Conservation (phyloP, 225 moss, liverwort and hornwort genomes). For the Marchantia polymorpha region DNA sequence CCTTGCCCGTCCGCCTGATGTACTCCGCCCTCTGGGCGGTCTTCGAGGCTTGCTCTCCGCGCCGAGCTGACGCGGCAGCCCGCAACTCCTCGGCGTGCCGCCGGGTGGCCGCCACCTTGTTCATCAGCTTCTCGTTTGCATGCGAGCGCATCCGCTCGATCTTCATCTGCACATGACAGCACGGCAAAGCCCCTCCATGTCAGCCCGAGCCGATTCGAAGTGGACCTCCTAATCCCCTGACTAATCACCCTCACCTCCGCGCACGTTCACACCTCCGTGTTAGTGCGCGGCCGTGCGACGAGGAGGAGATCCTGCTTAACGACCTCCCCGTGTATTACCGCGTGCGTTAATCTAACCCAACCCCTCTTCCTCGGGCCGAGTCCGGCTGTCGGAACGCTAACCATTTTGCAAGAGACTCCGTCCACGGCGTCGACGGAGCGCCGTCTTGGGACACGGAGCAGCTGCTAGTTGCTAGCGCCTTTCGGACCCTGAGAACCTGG, state of each 20-base stretch:
- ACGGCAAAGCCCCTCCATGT: not conserved
- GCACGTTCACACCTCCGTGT: not conserved
- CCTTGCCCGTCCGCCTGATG: slow-evolving; percentile 77
- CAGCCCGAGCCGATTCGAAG: not conserved
- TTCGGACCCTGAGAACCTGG: no score
- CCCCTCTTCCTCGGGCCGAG: not conserved
- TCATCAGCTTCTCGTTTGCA: slow-evolving; percentile 74
- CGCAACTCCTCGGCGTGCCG: slow-evolving; percentile 80
- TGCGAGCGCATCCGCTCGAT: slow-evolving; percentile 71
- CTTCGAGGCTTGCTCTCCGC: slow-evolving; percentile 77
- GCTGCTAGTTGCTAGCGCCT: no score
- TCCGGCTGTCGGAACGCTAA: no score
- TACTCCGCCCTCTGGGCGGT: slow-evolving; percentile 74
- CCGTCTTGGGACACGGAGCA: no score
- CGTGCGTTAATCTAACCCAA: slow-evolving; percentile 1
- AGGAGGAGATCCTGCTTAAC: not conserved
- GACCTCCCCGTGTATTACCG: not conserved
- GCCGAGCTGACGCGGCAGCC: slow-evolving; percentile 62
- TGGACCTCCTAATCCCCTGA: no score
- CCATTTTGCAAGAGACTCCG: no score
- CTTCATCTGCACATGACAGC: slow-evolving; percentile 53
- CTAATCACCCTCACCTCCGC: not conserved
- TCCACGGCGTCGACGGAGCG: no score
- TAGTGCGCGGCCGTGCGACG: no score
- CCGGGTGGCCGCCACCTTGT: slow-evolving; percentile 59